phyloP scores from a whole-genome alignment of 2,329 filamentous ascomycete genomes.

The Neonectria sp. region DNA sequence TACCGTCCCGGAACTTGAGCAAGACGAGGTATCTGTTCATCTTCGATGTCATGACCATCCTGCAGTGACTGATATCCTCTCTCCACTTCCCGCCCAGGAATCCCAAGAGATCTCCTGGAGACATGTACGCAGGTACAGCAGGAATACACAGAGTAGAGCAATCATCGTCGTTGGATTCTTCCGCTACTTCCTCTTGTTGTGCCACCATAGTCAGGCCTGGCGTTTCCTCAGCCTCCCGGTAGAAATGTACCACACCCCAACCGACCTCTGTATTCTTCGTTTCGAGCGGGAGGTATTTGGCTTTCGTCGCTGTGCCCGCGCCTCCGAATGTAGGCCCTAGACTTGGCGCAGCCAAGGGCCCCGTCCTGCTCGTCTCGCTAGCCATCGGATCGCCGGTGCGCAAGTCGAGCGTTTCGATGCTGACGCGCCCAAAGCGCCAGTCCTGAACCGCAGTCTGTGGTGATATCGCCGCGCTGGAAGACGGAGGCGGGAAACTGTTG shows the following conservation, averaged over 20 bases:
- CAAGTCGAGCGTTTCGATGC: conserved; percentile 86
- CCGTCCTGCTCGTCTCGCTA: conserved; percentile 57
- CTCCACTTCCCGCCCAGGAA: conserved; percentile 92
- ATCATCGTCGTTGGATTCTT: conserved; percentile 64
- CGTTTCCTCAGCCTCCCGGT: conserved; percentile 86
- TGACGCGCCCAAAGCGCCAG: conserved; percentile 86
- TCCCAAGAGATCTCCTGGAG: conserved; percentile 89
- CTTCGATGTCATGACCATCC: conserved; percentile 91
- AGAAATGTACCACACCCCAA: conserved; percentile 95
- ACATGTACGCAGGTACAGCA: conserved; percentile 94
- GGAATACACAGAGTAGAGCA: conserved; percentile 94
- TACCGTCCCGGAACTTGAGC: conserved; percentile 89
- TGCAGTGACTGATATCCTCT: conserved; percentile 90
- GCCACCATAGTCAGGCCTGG: conserved; percentile 62
- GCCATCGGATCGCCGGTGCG: conserved; percentile 50
- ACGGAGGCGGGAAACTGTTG: conserved; percentile 60
- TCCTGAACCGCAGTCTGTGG: conserved; percentile 72
- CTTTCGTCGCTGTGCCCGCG: conserved; percentile 85
- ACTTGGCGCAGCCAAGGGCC: conserved; percentile 65
- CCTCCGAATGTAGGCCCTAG: conserved; percentile 70
- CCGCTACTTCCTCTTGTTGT: conserved; percentile 47
- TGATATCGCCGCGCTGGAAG: conserved; percentile 60
- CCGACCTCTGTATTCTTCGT: conserved; percentile 83
- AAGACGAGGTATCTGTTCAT: conserved; percentile 96
- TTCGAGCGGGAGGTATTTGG: conserved; percentile 80